Evolutionary conservation across 1,284 basidiomycete genomes (phyloP).

Genomic region (Malassezia sympodialis): DNA sequence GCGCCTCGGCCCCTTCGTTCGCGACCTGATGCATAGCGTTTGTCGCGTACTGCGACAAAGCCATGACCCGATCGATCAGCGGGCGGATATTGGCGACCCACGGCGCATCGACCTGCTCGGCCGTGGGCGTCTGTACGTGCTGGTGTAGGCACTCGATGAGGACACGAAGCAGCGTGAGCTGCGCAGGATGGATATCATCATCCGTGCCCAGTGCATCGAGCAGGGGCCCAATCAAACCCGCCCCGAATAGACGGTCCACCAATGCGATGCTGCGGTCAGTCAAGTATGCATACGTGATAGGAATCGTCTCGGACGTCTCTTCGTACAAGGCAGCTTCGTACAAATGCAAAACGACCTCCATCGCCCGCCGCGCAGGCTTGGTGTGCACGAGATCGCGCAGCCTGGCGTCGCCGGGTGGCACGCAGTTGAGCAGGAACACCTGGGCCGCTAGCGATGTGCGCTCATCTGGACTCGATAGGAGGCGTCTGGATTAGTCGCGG

Average conservation of each 20-base stretch:
- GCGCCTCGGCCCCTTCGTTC: not conserved
- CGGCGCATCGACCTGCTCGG: not conserved
- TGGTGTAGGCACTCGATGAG: slow-evolving; percentile 1
- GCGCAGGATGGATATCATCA: not conserved
- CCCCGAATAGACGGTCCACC: slow-evolving; percentile 1
- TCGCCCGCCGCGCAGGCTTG: not conserved
- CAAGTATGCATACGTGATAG: not conserved
- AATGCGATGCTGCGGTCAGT: not conserved
- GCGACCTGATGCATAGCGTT: slow-evolving; percentile 2
- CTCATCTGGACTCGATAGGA: slow-evolving; percentile 10
- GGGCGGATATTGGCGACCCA: not conserved
- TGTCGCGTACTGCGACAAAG: not conserved
- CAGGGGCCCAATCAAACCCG: not conserved
- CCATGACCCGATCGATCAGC: not conserved
- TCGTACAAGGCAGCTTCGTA: slow-evolving; percentile 8
- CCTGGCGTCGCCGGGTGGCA: not conserved
- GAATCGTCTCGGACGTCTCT: not conserved
- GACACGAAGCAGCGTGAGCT: slow-evolving; percentile 6
- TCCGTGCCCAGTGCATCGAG: not conserved
- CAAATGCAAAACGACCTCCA: slow-evolving; percentile 4
- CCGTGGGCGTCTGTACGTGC: not conserved
- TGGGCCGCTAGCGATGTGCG: slow-evolving; percentile 10
- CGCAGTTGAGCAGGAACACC: slow-evolving; percentile 11
- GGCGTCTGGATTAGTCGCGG: not conserved
- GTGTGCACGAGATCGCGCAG: slow-evolving; percentile 1